Evolutionary conservation across 2,329 filamentous ascomycete genomes (phyloP), one percentile per base, ranked within the genome.

Genomic region (Cladophialophora carrionii): DNA sequence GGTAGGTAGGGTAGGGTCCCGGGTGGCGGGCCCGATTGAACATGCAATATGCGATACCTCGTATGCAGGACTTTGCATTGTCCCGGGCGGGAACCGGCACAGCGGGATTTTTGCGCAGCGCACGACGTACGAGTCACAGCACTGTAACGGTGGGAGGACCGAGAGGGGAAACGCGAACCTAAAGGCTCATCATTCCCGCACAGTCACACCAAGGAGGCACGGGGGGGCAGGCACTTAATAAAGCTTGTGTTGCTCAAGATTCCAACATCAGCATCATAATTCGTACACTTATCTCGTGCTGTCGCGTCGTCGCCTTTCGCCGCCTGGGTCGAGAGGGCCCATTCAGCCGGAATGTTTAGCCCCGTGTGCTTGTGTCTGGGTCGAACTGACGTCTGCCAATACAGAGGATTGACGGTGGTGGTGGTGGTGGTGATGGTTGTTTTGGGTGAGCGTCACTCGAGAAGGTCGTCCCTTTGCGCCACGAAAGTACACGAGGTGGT

Each of bases 261-360:
- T 24, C 20, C 7, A 26, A 51, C 48, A 17, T 51, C 48, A 51
- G 48, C 48, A 51, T 51, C 48, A 51, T 26, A 51, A n/a, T n/a
- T n/a, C n/a, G n/a, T n/a, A n/a, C n/a, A n/a, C n/a, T n/a, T n/a
- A n/a, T n/a, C n/a, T n/a, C n/a, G n/a, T n/a, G n/a, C n/a, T n/a
- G 17, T 20, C 37, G 37, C 3, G n/a, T n/a, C 6, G 5, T 43
- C 17, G 37, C 37, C 37, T n/a, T n/a, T 14, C 37, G 37, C 37
- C 34, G 12, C 37, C 17, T 43, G 37, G 6, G 37, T n/a, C 7
- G 8, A 14, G 17, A 17, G 8, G 17, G 37, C 37, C 48, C 29
- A 48, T 53, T 61, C 57, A 61, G 57, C 57, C 57, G 48, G 48
- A 61, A 61, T 34, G 48, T 61, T 61, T 61, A 61, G 22, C 57